Base-by-base conservation (phyloP, 768 basidiomycete species). In the Fomitopsis serialis region DNA sequence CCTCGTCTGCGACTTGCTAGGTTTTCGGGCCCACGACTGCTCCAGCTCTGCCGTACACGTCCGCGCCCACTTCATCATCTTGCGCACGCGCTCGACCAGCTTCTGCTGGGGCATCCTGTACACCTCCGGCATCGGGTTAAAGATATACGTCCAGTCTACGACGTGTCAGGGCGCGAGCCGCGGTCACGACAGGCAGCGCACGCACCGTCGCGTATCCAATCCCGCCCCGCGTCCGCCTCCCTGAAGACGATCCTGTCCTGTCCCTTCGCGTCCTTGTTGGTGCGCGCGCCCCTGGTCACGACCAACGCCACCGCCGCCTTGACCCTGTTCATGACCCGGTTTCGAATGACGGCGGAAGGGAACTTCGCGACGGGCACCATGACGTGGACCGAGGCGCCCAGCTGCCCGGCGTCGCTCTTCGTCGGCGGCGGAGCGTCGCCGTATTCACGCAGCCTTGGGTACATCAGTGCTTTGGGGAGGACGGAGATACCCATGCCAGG, bases 111-210 rank as follows among this genome's bases (percentile, higher is more conserved):
- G 73, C 75, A 76, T 77, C 6, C 67, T 67, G 56, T 76, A 75
- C 1, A 78, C 53, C 35, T 69, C 67, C 2, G 71, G 60, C 0
- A 62, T 69, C 9, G 74, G 73, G 17, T 58, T 65, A 50, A 77
- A 71, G 34, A 74, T 58, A 51, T 81, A 81, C 40, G 76, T 68
- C 79, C 79, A 81, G n/a, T 74, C 79, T 79, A 36, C 2, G 35
- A 22, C 24, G 1, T 11, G 3, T 24, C 32, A 50, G 21, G 25
- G 43, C 32, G 35, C n/a, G 54, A n/a, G 29, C 29, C 11, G 29
- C 11, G 11, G 29, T 11, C 11, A 32, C 29, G 29, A 32, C 29
- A 5, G 62, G 25, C 45, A 72, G n/a, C 12, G 19, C 4, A 58
- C 65, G 17, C 35, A 66, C 65, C 53, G 2, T 45, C 12, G 13